Evolutionary conservation across 768 basidiomycete species (phyloP), one percentile per base, ranked within the genome.

Genomic region (Suillus discolor): DNA sequence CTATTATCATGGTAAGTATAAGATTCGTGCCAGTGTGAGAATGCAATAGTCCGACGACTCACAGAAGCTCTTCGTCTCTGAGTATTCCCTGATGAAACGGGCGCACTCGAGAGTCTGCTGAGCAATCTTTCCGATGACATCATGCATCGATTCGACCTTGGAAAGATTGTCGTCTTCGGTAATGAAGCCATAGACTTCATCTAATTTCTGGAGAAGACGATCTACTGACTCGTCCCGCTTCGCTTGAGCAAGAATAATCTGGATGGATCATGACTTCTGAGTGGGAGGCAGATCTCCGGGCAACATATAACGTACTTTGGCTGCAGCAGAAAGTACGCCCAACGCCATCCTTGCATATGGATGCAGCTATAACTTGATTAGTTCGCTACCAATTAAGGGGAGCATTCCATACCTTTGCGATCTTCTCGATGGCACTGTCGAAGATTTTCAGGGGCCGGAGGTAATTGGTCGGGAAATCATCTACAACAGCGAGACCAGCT

Each of bases 41-140:
- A 11, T 36, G 3, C 12, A 11, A 65, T 67, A 7, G 7, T 7
- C 8, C 7, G 25, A 15, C 7, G 6, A 53, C 51, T 53, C 55
- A 74, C 72, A 55, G 47, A 72, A 72, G 36, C 61, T 71, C 49
- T 70, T 70, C 16, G 64, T 71, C 53, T 65, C 69, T 12, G 72
- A 67, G 64, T 76, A 76, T 28, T 71, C 70, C 9, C 66, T 68
- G 23, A 76, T 73, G 42, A 76, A 76, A 62, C 73, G 70, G 0
- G 69, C 74, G 41, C 75, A 76, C 57, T 76, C 75, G 2, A 63
- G 68, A 2, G 71, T 71, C 65, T 75, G 71, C n/a, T 69, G 60
- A 4, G 65, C 59, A 36, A 75, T 62, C 11, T 25, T 18, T 36
- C 28, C 39, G 9, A 66, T 28, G 13, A 59, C 18, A 6, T 25